Percentiles rank a stretch among this genome's conserved stretches.
These are phyloP conservation scores for Trametes maxima DNA, from an alignment of 768 basidiomycete species.

Conservation along the genomic window DNA sequence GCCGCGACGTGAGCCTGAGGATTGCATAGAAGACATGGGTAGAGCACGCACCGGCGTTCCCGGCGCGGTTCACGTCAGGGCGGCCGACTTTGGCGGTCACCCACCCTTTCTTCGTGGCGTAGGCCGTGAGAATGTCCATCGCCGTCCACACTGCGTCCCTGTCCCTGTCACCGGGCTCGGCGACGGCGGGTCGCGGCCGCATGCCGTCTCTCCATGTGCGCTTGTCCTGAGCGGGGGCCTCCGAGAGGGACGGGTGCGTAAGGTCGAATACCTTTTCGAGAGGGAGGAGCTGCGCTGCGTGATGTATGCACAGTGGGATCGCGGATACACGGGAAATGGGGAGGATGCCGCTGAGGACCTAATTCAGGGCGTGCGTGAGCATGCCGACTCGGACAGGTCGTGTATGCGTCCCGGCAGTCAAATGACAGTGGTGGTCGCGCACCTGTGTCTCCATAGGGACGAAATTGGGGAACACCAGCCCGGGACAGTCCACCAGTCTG, in stretches of 20 bases:
- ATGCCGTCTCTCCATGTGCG: conserved; percentile 69
- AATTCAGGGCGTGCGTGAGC: conserved; percentile 3
- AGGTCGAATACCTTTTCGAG: conserved; percentile 73
- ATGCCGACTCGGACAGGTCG: background rate
- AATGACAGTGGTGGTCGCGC: conserved; percentile 8
- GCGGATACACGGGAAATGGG: conserved; percentile 85
- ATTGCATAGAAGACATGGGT: too few species aligned
- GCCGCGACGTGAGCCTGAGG: background rate
- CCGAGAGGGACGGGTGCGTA: conserved; percentile 45
- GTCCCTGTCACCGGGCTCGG: background rate
- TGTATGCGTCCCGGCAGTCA: background rate
- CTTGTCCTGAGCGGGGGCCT: conserved; percentile 55
- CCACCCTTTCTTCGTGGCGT: conserved; percentile 81
- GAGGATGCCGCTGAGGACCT: conserved; percentile 75
- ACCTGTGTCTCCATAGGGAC: conserved; percentile 86
- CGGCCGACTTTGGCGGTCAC: conserved; percentile 90
- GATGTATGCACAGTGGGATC: conserved; percentile 78
- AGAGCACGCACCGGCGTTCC: conserved; percentile 74
- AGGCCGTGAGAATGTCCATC: conserved; percentile 79
- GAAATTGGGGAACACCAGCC: conserved; percentile 86
- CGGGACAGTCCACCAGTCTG: conserved; percentile 93
- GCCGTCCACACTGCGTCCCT: conserved; percentile 67
- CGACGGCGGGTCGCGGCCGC: conserved; percentile 31
- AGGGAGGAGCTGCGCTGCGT: conserved; percentile 67
- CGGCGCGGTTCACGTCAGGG: conserved; percentile 87